phyloP scores from a whole-genome alignment of 1,284 basidiomycete species.

The Cryptococcus maquisensis region DNA sequence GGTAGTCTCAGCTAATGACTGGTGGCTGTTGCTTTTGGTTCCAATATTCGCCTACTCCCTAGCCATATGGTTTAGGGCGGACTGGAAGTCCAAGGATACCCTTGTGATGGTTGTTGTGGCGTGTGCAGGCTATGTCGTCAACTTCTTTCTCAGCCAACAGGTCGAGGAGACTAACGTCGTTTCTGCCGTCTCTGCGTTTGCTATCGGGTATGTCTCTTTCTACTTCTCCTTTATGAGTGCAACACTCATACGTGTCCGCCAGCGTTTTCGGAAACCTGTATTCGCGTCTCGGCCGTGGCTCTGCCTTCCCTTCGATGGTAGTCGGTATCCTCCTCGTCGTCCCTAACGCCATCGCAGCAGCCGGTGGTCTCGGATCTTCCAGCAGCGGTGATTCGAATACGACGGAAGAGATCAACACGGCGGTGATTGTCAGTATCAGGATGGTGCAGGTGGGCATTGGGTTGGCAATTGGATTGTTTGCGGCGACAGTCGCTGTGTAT shows the following conservation, averaged over 20 bases:
- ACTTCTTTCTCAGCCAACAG: constrained; percentile 27
- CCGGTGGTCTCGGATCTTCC: constrained; percentile 21
- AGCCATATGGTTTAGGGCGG: constrained; percentile 31
- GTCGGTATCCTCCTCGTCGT: constrained; percentile 29
- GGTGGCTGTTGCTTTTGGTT: constrained; percentile 30
- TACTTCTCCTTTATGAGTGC: neutral
- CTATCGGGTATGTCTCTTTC: constrained; percentile 18
- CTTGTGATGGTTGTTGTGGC: constrained; percentile 28
- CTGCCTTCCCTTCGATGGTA: constrained; percentile 29
- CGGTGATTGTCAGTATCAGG: constrained; percentile 21
- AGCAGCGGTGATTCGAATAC: neutral
- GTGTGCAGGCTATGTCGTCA: constrained; percentile 26
- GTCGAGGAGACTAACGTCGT: constrained; percentile 26
- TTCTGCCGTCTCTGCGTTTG: constrained; percentile 28
- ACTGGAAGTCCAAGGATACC: constrained; percentile 28
- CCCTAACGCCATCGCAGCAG: constrained; percentile 32
- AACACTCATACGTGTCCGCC: neutral
- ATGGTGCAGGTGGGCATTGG: constrained; percentile 28
- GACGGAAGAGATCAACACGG: constrained; percentile 16
- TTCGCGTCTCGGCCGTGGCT: constrained; percentile 27
- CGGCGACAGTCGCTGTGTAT: constrained; percentile 28
- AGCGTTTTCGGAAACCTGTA: constrained; percentile 31
- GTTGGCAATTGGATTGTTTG: constrained; percentile 29
- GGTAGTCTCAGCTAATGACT: constrained; percentile 14
- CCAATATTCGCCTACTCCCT: constrained; percentile 29